Base-by-base conservation (phyloP, 805 yeast genomes). In the Saturnispora sekii region DNA sequence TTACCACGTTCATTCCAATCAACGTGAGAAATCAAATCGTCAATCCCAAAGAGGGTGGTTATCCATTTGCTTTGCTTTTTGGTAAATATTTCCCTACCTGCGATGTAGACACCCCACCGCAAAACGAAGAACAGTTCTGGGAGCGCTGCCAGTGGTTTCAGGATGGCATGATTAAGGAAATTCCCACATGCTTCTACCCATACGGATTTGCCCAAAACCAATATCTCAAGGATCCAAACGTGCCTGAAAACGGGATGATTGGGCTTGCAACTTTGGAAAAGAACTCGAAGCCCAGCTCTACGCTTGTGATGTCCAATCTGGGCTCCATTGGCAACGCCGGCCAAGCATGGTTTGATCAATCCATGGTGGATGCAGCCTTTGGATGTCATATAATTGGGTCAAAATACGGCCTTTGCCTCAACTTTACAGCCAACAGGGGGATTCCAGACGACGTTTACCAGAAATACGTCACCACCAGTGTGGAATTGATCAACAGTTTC, bases 361-460 rank as follows among this genome's bases (percentile, higher is more conserved):
- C 52, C 14, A 35, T 47, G 44, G 46, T 49, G 15, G 50, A 49
- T 32, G 35, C 48, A 3, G 41, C 41, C n/a, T 49, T 47, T 40
- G 48, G 38, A n/a, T 30, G 48, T 14, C 48, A 49, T 26, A 11
- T 44, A 10, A 9, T 47, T 8, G 32, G 44, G 9, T 41, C 41
- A 10, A 10, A 18, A 14, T 26, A 33, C 11, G 48, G 40, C 9
- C 15, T 49, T 9, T 14, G 38, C 26, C 15, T 49, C 8, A 47
- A 47, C n/a, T 45, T 44, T 12, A 40, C 35, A 14, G 34, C 46
- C 2, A 45, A 49, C 17, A 35, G 52, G n/a, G 50, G 43, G 6
- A 36, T 49, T 4, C 14, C 37, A 8, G 7, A 5, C 5, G 14
- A 41, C 3, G 26, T 35, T 32, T 42, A 43, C 14, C n/a, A 43